Conservation (phyloP, 768 basidiomycete species). For the Amanita molliuscula region DNA sequence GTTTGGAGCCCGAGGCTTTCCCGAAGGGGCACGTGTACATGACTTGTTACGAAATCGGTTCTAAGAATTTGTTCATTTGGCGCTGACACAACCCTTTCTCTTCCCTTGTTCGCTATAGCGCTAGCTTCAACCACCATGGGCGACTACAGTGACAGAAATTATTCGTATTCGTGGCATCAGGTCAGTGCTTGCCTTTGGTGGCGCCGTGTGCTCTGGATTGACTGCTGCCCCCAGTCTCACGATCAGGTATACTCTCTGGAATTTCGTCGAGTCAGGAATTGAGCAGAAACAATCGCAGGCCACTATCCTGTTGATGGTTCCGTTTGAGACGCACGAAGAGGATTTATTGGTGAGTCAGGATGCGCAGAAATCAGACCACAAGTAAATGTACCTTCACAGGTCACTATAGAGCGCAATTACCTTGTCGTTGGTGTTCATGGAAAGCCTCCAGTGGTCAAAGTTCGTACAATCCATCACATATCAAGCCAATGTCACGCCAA, state of each 20-base stretch:
- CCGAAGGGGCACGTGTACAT: slow-evolving; percentile 2
- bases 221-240: slow-evolving; percentile 49
- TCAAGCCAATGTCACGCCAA: background rate
- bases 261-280: background rate
- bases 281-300: slow-evolving; percentile 33
- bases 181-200: slow-evolving; percentile 26
- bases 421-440: slow-evolving; percentile 67
- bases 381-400: slow-evolving; percentile 27
- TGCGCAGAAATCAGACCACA: slow-evolving; percentile 3
- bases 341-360: slow-evolving; percentile 49
- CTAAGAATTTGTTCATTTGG: background rate
- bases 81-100: slow-evolving; percentile 5
- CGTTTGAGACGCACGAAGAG: slow-evolving; percentile 59
- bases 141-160: slow-evolving; percentile 28
- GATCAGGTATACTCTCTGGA: slow-evolving; percentile 51
- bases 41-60: slow-evolving; percentile 2
- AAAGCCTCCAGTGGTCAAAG: slow-evolving; percentile 66
- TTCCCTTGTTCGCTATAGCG: slow-evolving; percentile 1
- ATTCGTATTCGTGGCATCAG: slow-evolving; percentile 81
- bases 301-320: slow-evolving; percentile 66
- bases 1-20: background rate
- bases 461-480: slow-evolving; percentile 17
- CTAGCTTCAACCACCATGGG: slow-evolving; percentile 21
- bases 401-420: slow-evolving; percentile 60
- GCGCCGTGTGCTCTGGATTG: slow-evolving; percentile 11